Conservation (phyloP, 78 protist species). For the Paulinella micropora region DNA sequence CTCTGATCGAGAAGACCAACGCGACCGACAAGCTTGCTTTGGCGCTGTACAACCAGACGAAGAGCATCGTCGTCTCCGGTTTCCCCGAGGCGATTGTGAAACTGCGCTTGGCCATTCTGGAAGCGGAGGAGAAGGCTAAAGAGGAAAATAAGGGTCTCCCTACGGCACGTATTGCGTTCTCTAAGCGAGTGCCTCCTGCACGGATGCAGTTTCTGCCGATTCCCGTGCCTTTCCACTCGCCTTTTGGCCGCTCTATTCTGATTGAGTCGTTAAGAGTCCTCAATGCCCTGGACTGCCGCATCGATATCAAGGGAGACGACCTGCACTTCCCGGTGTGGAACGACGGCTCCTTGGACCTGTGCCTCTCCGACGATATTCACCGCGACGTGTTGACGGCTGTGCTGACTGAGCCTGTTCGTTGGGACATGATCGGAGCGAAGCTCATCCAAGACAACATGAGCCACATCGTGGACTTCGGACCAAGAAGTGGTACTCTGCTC, state of each 20-base stretch:
- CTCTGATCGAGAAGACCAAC: too few species aligned
- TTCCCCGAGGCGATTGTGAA: slow-evolving; percentile 2
- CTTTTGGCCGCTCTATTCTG: neutral
- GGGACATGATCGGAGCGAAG: too few species aligned
- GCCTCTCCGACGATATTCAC: neutral
- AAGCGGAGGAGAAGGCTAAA: neutral
- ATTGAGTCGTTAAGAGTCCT: neutral
- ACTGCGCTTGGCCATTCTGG: neutral
- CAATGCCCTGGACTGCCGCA: neutral
- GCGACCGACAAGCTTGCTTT: too few species aligned
- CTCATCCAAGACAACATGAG: too few species aligned
- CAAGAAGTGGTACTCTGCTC: neutral
- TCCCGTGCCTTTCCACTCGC: slow-evolving; percentile 44
- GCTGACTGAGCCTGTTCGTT: slow-evolving; percentile 10
- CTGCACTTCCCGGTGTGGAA: too few species aligned
- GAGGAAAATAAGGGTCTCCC: too few species aligned
- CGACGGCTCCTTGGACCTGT: neutral
- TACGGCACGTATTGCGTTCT: slow-evolving; percentile 30
- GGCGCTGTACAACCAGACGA: too few species aligned
- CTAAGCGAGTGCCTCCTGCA: slow-evolving; percentile 28
- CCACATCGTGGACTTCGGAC: too few species aligned
- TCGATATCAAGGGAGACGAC: neutral
- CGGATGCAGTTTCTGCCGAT: slow-evolving; percentile 22
- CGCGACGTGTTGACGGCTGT: neutral
- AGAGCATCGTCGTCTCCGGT: slow-evolving; percentile 17